Evolutionary conservation across 2,329 filamentous ascomycete genomes (phyloP).

Genomic region (Sporothrix pallida): DNA sequence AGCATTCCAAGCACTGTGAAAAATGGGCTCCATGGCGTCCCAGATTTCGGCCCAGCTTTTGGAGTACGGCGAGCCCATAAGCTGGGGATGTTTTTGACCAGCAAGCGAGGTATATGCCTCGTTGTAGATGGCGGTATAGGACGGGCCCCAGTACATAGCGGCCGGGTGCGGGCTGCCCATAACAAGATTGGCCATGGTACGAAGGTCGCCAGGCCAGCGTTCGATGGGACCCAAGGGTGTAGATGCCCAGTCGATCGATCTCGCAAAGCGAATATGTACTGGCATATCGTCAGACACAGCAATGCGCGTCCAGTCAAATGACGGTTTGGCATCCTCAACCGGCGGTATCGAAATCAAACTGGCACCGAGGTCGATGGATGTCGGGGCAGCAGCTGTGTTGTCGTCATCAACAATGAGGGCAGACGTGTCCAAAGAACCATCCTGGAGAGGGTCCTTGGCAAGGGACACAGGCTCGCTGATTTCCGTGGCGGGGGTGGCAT

Average conservation of each 20-base stretch:
- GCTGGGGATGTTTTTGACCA: slow-evolving; percentile 73
- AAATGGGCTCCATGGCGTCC: slow-evolving; percentile 71
- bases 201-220: slow-evolving; percentile 71
- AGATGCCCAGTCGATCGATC: slow-evolving; percentile 72
- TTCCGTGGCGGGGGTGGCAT: neutral
- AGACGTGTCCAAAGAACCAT: neutral
- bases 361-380: slow-evolving; percentile 13
- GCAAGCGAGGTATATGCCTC: slow-evolving; percentile 73
- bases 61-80: slow-evolving; percentile 76
- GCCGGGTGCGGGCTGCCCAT: slow-evolving; percentile 79
- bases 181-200: slow-evolving; percentile 80
- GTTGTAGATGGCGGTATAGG: slow-evolving; percentile 74
- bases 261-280: slow-evolving; percentile 73
- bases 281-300: slow-evolving; percentile 67
- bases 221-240: slow-evolving; percentile 79
- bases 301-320: slow-evolving; percentile 83
- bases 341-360: neutral
- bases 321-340: slow-evolving; percentile 50
- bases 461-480: neutral
- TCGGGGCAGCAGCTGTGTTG: neutral
- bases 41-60: slow-evolving; percentile 77
- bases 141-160: slow-evolving; percentile 79
- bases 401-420: neutral
- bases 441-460: neutral
- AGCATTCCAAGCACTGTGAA: slow-evolving; percentile 68